A percentile compares a stretch with the other conserved stretches of the same genome.
Conservation (phyloP, 2,329 filamentous ascomycete species). For the Macrophomina pseudophaseolina region DNA sequence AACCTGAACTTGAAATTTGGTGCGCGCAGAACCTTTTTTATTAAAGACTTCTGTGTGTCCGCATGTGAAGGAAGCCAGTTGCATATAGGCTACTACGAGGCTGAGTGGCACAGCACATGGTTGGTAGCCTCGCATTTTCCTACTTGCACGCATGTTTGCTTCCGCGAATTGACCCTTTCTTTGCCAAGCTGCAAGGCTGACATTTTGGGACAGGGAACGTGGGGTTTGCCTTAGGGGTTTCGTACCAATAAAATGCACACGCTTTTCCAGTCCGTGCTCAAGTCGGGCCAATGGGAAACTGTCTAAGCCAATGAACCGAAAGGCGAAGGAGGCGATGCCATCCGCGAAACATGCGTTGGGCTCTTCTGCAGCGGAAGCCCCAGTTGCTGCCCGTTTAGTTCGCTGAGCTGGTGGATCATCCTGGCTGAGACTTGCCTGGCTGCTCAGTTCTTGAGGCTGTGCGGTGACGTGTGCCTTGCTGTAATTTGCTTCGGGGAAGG, state of each 20-base stretch:
- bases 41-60: neutral
- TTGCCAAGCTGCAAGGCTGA: neutral
- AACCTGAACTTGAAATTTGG: too few species aligned
- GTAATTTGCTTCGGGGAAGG: too few species aligned
- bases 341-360: too few species aligned
- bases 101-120: neutral
- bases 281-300: too few species aligned
- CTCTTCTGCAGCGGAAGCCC: too few species aligned
- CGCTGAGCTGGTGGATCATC: too few species aligned
- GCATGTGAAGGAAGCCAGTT: neutral
- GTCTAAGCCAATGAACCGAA: too few species aligned
- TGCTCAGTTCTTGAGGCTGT: too few species aligned
- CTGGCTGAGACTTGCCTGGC: too few species aligned
- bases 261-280: neutral
- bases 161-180: neutral
- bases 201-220: neutral
- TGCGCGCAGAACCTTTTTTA: neutral
- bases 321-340: too few species aligned
- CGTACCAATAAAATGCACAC: neutral
- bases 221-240: neutral
- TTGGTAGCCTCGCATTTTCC: neutral
- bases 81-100: neutral
- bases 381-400: too few species aligned
- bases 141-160: neutral
- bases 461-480: too few species aligned